A percentile compares a stretch with the other conserved stretches of the same genome.
phyloP scores from a whole-genome alignment of 257 asterid genomes.

The Plectranthus barbatus region DNA sequence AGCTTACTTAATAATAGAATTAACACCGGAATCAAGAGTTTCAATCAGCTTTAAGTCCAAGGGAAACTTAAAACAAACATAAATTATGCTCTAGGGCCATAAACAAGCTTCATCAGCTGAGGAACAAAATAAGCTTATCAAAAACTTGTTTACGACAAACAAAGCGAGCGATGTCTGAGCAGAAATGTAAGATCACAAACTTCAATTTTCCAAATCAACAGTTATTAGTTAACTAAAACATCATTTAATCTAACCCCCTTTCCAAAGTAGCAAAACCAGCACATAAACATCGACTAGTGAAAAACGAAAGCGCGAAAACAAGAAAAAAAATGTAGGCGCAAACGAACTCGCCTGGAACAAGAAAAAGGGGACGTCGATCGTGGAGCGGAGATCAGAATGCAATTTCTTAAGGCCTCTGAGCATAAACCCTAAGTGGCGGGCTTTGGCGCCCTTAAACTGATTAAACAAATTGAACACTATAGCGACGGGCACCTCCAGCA shows the following conservation, averaged over 20 bases:
- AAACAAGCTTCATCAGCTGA: background rate
- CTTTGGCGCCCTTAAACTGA: constrained; percentile 90
- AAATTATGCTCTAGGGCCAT: background rate
- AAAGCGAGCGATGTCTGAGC: background rate
- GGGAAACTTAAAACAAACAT: too few species aligned
- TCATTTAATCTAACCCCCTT: background rate
- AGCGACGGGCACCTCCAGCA: constrained; percentile 61
- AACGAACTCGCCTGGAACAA: constrained; percentile 55
- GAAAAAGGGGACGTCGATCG: constrained; percentile 55
- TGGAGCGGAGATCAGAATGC: constrained; percentile 32
- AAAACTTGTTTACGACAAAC: background rate
- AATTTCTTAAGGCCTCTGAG: constrained; percentile 72
- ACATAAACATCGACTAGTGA: background rate
- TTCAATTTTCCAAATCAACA: background rate
- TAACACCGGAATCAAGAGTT: background rate
- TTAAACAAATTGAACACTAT: constrained; percentile 74
- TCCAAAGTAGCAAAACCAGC: background rate
- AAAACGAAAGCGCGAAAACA: background rate
- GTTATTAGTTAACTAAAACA: too few species aligned
- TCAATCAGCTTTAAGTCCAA: too few species aligned
- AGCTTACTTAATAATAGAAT: background rate
- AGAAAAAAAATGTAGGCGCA: background rate
- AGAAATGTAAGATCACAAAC: background rate
- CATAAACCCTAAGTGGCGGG: constrained; percentile 94
- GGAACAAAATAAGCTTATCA: background rate